Base-by-base conservation (phyloP, 179 eudicot species). In the Pouteria campechiana region DNA sequence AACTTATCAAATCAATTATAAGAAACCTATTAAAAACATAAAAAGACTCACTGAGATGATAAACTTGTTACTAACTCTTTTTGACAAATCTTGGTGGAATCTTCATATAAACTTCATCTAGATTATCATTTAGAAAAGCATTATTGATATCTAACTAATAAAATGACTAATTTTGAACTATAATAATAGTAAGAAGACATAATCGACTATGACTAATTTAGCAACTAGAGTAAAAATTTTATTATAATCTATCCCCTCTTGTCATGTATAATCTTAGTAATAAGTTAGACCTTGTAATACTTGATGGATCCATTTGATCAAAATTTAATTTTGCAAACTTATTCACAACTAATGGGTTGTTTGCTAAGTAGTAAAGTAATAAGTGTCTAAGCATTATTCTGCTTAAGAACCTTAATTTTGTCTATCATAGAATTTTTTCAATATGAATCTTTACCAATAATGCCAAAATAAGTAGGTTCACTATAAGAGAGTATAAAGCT, bases 61-160 rank as follows among this genome's bases (percentile, higher is more conserved):
- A 55, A 8, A 45, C 39, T 1, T 0, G 1, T 2, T 34, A 5
- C 6, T 17, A 9, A 8, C 16, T 7, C 9, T 13, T 2, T 7
- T 4, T 5, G 1, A 5, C 1, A 18, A 10, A 18, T 2, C 44
- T 18, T 3, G 13, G 45, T 0, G 42, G 46, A 2, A 20, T 1
- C 2, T n/a, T 6, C 44, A 45, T 55, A 10, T 55, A 55, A 14
- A 55, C 29, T n/a, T n/a, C n/a, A n/a, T n/a, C n/a, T n/a, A n/a
- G n/a, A n/a, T n/a, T n/a, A n/a, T 46, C 52, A 45, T 55, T 45
- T 1, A 55, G n/a, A 23, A 48, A 48, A 1, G 33, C 22, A 48
- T 48, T 48, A 2, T 48, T 17, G 1, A 34, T 28, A 28, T 44
- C 44, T 2, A 39, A 19, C 13, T 52, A 39, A 4, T 28, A 29